phyloP scores from a whole-genome alignment of 2,329 filamentous ascomycete genomes.

The Domatiomyces globalis region DNA sequence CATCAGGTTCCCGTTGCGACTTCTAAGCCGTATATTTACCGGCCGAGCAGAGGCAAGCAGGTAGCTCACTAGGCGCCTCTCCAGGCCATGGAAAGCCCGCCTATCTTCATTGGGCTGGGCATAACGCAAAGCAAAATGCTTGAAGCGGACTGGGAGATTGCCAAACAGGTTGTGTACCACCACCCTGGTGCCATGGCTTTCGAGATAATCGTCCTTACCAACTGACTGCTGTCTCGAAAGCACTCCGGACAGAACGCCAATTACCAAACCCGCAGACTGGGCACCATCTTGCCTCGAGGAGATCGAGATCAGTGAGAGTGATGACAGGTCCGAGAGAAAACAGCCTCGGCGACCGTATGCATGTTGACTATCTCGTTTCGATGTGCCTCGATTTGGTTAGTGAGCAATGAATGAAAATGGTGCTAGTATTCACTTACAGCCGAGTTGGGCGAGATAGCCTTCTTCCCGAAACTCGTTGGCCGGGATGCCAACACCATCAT shows the following conservation, averaged over 20 bases:
- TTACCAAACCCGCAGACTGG: slow-evolving; percentile 31
- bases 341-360: slow-evolving; percentile 55
- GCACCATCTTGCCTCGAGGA: slow-evolving; percentile 53
- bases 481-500: slow-evolving; percentile 67
- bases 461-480: slow-evolving; percentile 50
- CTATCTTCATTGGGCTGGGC: slow-evolving; percentile 39
- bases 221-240: not conserved
- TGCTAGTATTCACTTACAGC: slow-evolving; percentile 45
- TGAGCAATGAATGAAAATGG: slow-evolving; percentile 3
- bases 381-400: slow-evolving; percentile 50
- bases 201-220: slow-evolving; percentile 15
- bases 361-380: slow-evolving; percentile 44
- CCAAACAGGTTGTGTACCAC: slow-evolving; percentile 72
- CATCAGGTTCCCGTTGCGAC: not conserved
- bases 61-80: slow-evolving; percentile 45
- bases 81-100: slow-evolving; percentile 53
- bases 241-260: not conserved
- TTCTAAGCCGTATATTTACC: not conserved
- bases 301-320: slow-evolving; percentile 62
- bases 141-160: slow-evolving; percentile 78
- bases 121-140: slow-evolving; percentile 50
- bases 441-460: slow-evolving; percentile 30
- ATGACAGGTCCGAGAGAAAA: slow-evolving; percentile 64
- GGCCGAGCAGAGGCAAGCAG: slow-evolving; percentile 52
- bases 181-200: slow-evolving; percentile 59